Conservation (phyloP, 306 rosid genomes). For the Cucurbita pepo region DNA sequence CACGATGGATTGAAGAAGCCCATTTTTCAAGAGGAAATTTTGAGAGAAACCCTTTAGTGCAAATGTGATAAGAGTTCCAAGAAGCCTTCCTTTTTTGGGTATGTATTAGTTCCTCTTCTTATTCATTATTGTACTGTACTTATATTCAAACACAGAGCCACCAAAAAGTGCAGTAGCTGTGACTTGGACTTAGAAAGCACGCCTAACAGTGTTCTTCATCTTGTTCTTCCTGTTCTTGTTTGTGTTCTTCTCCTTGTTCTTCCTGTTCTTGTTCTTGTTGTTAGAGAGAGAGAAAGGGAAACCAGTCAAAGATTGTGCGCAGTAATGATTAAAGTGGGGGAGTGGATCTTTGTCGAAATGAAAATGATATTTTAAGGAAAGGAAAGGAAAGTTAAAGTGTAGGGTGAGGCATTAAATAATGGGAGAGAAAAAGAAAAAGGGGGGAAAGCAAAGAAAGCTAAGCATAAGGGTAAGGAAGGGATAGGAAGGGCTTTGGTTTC, state of each 20-base stretch:
- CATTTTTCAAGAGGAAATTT: background rate
- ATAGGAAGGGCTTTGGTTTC: background rate
- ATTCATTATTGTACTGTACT: background rate
- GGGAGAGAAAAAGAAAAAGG: conserved; percentile 51
- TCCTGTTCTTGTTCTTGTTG: too few species aligned
- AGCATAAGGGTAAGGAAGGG: background rate
- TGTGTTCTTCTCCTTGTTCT: background rate
- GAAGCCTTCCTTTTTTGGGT: background rate
- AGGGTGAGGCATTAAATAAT: background rate
- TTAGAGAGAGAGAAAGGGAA: background rate
- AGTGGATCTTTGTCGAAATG: conserved; percentile 41
- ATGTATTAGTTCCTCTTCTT: background rate
- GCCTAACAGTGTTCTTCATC: background rate
- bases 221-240: background rate
- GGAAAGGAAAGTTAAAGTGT: conserved; percentile 32
- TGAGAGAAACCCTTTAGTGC: background rate
- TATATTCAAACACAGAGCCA: background rate
- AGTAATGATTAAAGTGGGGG: conserved; percentile 60
- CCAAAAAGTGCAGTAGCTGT: background rate
- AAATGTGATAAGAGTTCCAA: background rate
- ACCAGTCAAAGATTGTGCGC: conserved; percentile 74
- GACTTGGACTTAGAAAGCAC: background rate
- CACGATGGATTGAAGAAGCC: background rate
- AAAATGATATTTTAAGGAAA: conserved; percentile 79
- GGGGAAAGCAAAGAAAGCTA: background rate